Conservation (phyloP, 306 rosid genomes). For the Fagus crenata region DNA sequence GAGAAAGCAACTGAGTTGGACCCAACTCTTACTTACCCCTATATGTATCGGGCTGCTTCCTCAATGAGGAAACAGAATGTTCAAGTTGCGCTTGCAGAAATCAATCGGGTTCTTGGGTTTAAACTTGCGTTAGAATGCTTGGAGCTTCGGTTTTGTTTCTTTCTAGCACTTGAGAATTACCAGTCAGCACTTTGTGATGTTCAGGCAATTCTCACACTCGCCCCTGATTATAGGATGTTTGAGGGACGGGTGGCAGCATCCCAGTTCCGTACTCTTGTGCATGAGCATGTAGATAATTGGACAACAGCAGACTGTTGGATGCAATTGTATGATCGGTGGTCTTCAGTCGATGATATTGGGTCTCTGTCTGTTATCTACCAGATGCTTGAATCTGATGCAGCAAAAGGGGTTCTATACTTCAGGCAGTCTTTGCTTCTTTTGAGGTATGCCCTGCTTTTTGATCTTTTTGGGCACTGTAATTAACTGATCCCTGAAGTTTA, state of each 20-base stretch:
- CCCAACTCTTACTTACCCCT: conserved; percentile 87
- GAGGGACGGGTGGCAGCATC: conserved; percentile 88
- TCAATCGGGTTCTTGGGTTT: conserved; percentile 79
- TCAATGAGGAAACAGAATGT: conserved; percentile 62
- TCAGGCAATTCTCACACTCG: conserved; percentile 82
- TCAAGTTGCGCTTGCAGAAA: conserved; percentile 73
- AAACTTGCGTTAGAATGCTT: conserved; percentile 90
- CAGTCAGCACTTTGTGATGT: conserved; percentile 81
- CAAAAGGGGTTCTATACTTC: conserved; percentile 84
- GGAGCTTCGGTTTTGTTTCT: conserved; percentile 83
- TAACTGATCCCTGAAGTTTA: conserved; percentile 2
- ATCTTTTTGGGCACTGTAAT: not conserved
- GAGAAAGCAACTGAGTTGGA: conserved; percentile 82
- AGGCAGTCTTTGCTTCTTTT: conserved; percentile 97
- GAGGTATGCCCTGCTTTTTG: conserved; percentile 46
- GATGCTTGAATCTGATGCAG: conserved; percentile 91
- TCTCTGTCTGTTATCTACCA: conserved; percentile 88
- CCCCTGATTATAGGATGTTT: conserved; percentile 77
- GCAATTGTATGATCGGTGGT: conserved; percentile 86
- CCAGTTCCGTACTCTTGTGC: conserved; percentile 80
- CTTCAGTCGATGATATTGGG: conserved; percentile 87
- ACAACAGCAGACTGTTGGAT: conserved; percentile 94
- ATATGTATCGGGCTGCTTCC: conserved; percentile 79
- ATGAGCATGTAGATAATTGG: conserved; percentile 85
- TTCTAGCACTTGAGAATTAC: conserved; percentile 76